Evolutionary conservation across 2,329 filamentous ascomycete species (phyloP).

Genomic region (Dactylonectria estremocensis): DNA sequence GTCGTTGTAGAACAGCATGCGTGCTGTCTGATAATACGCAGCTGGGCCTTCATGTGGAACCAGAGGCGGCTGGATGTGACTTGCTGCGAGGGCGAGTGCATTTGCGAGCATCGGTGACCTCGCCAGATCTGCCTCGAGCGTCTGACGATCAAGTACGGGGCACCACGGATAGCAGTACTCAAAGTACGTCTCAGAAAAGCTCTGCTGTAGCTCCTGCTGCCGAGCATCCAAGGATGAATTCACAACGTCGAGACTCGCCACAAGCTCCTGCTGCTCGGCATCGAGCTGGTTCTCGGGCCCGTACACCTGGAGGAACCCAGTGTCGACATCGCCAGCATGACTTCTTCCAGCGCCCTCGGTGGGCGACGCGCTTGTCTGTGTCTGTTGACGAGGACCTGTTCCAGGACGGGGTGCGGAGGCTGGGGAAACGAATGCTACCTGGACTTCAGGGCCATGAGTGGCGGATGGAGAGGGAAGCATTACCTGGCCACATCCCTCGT

Average conservation of each 20-base stretch:
- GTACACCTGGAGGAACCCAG: constrained; percentile 54
- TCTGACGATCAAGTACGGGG: constrained; percentile 55
- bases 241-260: constrained; percentile 46
- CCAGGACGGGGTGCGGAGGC: not conserved
- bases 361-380: constrained; percentile 38
- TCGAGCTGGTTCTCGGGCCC: constrained; percentile 52
- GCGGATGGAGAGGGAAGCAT: too few species aligned
- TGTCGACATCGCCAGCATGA: constrained; percentile 53
- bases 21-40: constrained; percentile 58
- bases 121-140: constrained; percentile 49
- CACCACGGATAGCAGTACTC: constrained; percentile 61
- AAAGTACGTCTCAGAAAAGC: constrained; percentile 59
- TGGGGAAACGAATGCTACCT: not conserved
- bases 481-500: too few species aligned
- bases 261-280: constrained; percentile 49
- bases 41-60: constrained; percentile 56
- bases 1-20: constrained; percentile 58
- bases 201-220: constrained; percentile 53
- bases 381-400: constrained; percentile 6
- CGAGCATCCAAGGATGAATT: constrained; percentile 35
- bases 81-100: constrained; percentile 57
- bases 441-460: too few species aligned
- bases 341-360: constrained; percentile 43
- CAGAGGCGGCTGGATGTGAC: constrained; percentile 59
- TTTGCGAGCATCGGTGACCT: constrained; percentile 55